These are phyloP conservation scores for Xylaria sp. DNA, from an alignment of 2,329 filamentous ascomycete species.

Conservation along the genomic window DNA sequence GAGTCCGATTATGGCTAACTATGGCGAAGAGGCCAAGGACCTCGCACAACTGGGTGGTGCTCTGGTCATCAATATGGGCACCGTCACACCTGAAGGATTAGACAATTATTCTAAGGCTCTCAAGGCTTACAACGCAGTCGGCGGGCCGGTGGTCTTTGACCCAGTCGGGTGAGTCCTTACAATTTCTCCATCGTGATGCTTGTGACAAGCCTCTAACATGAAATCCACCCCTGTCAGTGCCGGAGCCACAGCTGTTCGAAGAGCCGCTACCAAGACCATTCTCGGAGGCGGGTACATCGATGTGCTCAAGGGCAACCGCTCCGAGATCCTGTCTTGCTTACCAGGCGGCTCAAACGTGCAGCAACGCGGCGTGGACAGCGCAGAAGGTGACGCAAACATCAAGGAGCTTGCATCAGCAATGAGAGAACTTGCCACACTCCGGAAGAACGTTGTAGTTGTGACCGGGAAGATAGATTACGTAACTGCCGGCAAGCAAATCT, in stretches of 20 bases:
- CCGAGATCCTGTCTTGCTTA: conserved; percentile 84
- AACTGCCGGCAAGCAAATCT: conserved; percentile 76
- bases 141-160: conserved; percentile 83
- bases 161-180: conserved; percentile 76
- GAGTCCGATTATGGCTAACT: conserved; percentile 94
- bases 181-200: background rate
- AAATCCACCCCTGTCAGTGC: conserved; percentile 58
- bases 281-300: conserved; percentile 81
- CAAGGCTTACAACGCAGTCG: conserved; percentile 80
- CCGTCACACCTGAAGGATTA: conserved; percentile 80
- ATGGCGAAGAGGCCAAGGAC: conserved; percentile 83
- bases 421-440: conserved; percentile 71
- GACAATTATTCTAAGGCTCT: conserved; percentile 79
- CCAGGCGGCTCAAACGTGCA: conserved; percentile 53
- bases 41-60: conserved; percentile 80
- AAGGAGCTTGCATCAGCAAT: conserved; percentile 72
- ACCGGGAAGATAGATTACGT: conserved; percentile 83
- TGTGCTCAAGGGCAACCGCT: conserved; percentile 94
- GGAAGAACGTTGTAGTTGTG: conserved; percentile 80
- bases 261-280: conserved; percentile 75
- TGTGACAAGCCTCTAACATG: conserved; percentile 1
- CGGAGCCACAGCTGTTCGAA: conserved; percentile 81
- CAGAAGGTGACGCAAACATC: conserved; percentile 60
- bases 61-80: conserved; percentile 95
- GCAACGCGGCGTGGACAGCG: conserved; percentile 88